Base-by-base conservation (phyloP, 768 basidiomycete species). In the Myochromella boudieri region DNA sequence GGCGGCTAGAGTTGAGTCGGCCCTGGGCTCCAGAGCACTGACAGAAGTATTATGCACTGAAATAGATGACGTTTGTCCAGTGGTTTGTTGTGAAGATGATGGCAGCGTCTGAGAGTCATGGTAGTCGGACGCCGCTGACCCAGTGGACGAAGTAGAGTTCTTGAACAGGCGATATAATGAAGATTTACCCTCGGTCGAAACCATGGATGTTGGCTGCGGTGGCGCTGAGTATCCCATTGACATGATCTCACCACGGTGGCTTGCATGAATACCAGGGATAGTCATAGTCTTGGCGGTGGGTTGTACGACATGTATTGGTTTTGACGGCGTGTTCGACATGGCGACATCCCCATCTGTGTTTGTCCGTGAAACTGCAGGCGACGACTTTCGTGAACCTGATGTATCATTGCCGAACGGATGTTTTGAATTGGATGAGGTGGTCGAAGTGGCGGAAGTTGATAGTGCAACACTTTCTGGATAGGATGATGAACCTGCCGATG, bases 251-350 rank as follows among this genome's bases (percentile, higher is more conserved):
- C 86, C 87, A n/a, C 80, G 81, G 58, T 91, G 85, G 55, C 83
- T 87, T 3, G 81, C 88, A 57, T 91, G 90, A 49, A 93, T 93
- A 1, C 88, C 87, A 7, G 91, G 91, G 52, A 93, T 92, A 11
- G 80, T 83, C 91, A 93, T 93, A 32, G 77, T 85, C 56, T 81
- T 85, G 24, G 81, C 85, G 60, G 83, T 81, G 2, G 90, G 90
- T 58, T 91, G 91, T 14, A 82, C 81, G 53, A 84, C 80, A 54
- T 88, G 87, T 6, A 84, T 80, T 14, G 72, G 66, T 36, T 54
- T 54, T 17, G 49, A 44, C 8, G 62, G 62, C 37, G 68, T 43
- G 25, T 43, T 49, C 7, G 57, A 40, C 25, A 48, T 46, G 37
- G 69, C 63, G 44, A 62, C 47, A 31, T 69, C 68, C 24, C 56